Base-by-base conservation (phyloP, 352 stramenopile genomes). In the Pythium diclinum region DNA sequence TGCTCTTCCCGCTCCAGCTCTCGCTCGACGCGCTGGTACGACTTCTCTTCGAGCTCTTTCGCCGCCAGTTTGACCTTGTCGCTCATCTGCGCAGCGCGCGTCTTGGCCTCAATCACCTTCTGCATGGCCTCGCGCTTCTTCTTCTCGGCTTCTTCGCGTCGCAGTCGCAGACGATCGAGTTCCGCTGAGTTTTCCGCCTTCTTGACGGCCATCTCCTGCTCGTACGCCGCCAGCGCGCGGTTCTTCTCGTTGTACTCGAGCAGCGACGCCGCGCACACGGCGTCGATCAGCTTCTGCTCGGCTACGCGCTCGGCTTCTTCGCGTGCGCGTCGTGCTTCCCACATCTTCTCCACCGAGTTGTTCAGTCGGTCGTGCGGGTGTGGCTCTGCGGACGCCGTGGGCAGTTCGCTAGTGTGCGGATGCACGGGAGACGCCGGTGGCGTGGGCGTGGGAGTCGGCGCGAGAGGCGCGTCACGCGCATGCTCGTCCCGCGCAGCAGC, bases 271-370 rank as follows among this genome's bases (percentile, higher is more conserved):
- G 87, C 83, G 54, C 83, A 86, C 28, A 94, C 86, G 0, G 86
- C 86, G 23, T 92, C 81, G 11, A 94, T 71, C 11, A 94, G 71
- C 61, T 92, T 91, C 58, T 83, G 76, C 19, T 94, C 83, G 4
- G 78, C 78, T 32, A 85, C 65, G 30, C 78, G 68, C 52, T 92
- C 77, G 1, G 82, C 79, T 23, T 81, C 74, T 59, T 85, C 69
- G 2, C 82, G 72, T 1, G 67, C 68, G 16, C 73, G 78, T 21
- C 83, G 81, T 14, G 79, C 82, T 51, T 87, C 79, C 79, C 79
- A 91, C 79, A 88, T 88, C 3, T 66, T 72, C 17, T 87, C 76
- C 3, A 84, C 75, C 3, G 78, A 72, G 2, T 63, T 58, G 54
- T 80, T 73, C 28, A 83, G 61, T 34, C 58, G 38, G 17, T 69